These are phyloP conservation scores for Aethionema arabicum DNA, from an alignment of 345 rosid genomes.

Conservation along the genomic window DNA sequence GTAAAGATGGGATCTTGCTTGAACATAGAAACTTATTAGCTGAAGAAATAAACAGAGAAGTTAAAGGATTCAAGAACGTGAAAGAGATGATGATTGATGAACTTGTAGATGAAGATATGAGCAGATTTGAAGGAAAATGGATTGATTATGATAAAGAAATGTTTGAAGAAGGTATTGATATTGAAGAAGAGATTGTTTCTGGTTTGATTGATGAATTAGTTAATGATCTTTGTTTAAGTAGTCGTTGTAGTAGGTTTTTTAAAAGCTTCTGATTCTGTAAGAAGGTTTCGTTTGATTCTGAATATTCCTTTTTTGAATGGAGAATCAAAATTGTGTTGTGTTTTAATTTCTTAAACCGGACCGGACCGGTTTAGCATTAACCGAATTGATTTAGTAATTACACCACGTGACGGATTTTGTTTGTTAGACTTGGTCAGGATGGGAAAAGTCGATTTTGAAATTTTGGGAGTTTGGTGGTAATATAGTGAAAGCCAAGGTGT, in stretches of 20 bases:
- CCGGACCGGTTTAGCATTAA: too few relatives aligned
- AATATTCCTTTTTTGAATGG: background rate
- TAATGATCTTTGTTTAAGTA: slow-evolving; percentile 40
- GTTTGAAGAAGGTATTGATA: slow-evolving; percentile 54
- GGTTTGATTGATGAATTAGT: slow-evolving; percentile 65
- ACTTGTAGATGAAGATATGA: slow-evolving; percentile 92
- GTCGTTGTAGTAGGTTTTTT: background rate
- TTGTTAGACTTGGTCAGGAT: too few relatives aligned
- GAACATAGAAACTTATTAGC: slow-evolving; percentile 59
- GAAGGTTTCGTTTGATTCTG: slow-evolving; percentile 11
- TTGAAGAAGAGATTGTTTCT: slow-evolving; percentile 55
- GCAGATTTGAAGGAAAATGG: slow-evolving; percentile 79
- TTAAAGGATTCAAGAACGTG: slow-evolving; percentile 59
- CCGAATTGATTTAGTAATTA: too few relatives aligned
- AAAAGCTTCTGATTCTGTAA: slow-evolving; percentile 7
- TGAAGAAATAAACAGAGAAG: slow-evolving; percentile 72
- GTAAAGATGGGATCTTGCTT: slow-evolving; percentile 29
- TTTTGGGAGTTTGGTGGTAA: background rate
- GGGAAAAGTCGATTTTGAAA: background rate
- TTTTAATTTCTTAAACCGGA: background rate
- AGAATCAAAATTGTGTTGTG: background rate
- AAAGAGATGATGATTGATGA: slow-evolving; percentile 87
- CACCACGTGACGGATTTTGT: background rate
- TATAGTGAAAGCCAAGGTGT: slow-evolving; percentile 14
- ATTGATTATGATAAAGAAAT: slow-evolving; percentile 67